Evolutionary conservation across 176 grass and related monocot species (phyloP).

Genomic region (Eremochloa ophiuroides): DNA sequence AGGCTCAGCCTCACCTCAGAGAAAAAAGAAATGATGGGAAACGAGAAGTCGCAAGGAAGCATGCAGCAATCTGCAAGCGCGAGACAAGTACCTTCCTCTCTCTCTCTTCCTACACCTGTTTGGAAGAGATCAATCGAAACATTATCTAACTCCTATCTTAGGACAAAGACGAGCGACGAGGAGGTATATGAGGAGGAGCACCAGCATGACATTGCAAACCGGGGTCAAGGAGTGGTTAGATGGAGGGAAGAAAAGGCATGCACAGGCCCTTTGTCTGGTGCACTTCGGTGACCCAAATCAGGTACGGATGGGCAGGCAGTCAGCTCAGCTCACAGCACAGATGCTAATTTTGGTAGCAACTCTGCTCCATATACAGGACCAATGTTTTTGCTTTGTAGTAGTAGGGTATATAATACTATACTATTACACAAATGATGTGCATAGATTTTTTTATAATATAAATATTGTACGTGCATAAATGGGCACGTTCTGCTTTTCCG

Average conservation of each 20-base stretch:
- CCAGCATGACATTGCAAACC: not conserved
- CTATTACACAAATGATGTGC: not conserved
- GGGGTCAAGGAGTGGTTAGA: slow-evolving; percentile 32
- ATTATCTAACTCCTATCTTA: slow-evolving; percentile 28
- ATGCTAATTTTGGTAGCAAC: slow-evolving; percentile 40
- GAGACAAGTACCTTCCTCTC: slow-evolving; percentile 2
- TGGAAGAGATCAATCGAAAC: slow-evolving; percentile 6
- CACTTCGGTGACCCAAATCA: slow-evolving; percentile 33
- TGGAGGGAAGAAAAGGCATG: slow-evolving; percentile 48
- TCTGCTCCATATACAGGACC: not conserved
- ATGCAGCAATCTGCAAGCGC: slow-evolving; percentile 14
- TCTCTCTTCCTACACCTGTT: not conserved
- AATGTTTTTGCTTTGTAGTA: not conserved
- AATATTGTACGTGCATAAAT: not conserved
- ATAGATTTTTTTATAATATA: not conserved
- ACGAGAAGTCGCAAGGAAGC: not conserved
- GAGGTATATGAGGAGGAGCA: slow-evolving; percentile 37
- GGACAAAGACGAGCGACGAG: slow-evolving; percentile 24
- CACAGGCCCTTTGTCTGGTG: slow-evolving; percentile 1
- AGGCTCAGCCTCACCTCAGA: slow-evolving; percentile 4
- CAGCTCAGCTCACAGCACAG: slow-evolving; percentile 1
- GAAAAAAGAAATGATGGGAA: slow-evolving; percentile 11
- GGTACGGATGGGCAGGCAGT: slow-evolving; percentile 32
- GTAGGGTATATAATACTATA: not conserved
- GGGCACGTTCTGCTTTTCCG: not conserved